Evolutionary conservation across 768 basidiomycete genomes (phyloP).

Genomic region (Agaricus subrufescens): DNA sequence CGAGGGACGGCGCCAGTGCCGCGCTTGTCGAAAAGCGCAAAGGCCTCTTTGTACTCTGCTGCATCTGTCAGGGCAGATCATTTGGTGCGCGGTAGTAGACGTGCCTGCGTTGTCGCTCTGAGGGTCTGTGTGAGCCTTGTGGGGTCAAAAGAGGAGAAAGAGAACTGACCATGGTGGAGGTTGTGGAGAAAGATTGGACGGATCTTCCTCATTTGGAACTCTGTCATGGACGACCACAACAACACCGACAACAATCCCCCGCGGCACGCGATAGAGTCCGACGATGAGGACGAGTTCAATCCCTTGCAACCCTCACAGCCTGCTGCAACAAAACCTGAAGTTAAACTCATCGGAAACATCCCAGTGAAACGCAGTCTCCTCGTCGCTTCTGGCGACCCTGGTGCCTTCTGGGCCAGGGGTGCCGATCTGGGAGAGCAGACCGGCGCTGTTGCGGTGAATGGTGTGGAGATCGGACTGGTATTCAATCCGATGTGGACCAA

Average conservation of each 20-base stretch:
- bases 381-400: slow-evolving; percentile 43
- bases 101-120: slow-evolving; percentile 19
- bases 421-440: slow-evolving; percentile 46
- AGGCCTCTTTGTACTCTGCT: slow-evolving; percentile 94
- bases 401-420: slow-evolving; percentile 46
- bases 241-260: slow-evolving; percentile 52
- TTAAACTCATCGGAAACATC: slow-evolving; percentile 36
- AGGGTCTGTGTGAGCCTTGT: no score
- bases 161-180: slow-evolving; percentile 26
- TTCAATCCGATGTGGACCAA: slow-evolving; percentile 48
- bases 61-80: not conserved
- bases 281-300: slow-evolving; percentile 63
- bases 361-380: slow-evolving; percentile 27
- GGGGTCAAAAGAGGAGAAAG: not conserved
- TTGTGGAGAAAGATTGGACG: slow-evolving; percentile 5
- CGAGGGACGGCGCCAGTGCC: slow-evolving; percentile 88
- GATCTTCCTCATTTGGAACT: slow-evolving; percentile 6
- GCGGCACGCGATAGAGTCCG: slow-evolving; percentile 60
- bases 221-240: slow-evolving; percentile 14
- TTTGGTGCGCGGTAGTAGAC: slow-evolving; percentile 7
- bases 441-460: slow-evolving; percentile 41
- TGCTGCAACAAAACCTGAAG: slow-evolving; percentile 14
- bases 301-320: slow-evolving; percentile 26
- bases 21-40: slow-evolving; percentile 96
- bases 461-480: slow-evolving; percentile 42